These are phyloP conservation scores for Knoxdaviesia capensis DNA, from an alignment of 2,329 filamentous ascomycete species.

Conservation along the genomic window DNA sequence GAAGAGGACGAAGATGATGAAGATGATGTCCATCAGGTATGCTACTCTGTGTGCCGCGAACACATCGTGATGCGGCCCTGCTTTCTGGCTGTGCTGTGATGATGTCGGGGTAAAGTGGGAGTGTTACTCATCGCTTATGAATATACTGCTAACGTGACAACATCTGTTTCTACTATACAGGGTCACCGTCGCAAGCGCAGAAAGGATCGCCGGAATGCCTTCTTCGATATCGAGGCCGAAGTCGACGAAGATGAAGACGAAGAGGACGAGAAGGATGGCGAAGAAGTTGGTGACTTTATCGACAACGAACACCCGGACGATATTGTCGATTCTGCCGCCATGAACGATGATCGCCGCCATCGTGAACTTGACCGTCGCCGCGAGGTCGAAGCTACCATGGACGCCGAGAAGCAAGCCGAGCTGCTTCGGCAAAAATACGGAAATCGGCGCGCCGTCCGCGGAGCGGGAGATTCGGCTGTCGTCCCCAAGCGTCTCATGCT, in stretches of 20 bases:
- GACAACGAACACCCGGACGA: conserved; percentile 85
- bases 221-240: conserved; percentile 96
- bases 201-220: conserved; percentile 56
- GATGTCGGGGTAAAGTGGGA: too few species aligned
- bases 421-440: conserved; percentile 77
- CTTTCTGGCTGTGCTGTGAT: too few species aligned
- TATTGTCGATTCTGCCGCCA: conserved; percentile 55
- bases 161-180: conserved; percentile 12
- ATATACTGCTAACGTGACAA: too few species aligned
- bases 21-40: conserved; percentile 46
- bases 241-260: conserved; percentile 83
- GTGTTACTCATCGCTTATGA: too few species aligned
- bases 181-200: conserved; percentile 63
- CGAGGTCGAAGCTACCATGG: conserved; percentile 70
- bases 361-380: conserved; percentile 84
- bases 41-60: not conserved
- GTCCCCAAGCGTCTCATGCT: conserved; percentile 74
- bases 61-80: too few species aligned
- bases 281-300: conserved; percentile 67
- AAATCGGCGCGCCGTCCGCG: conserved; percentile 46
- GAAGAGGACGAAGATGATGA: conserved; percentile 23
- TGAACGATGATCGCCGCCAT: conserved; percentile 81
- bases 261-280: conserved; percentile 76
- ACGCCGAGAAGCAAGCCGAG: conserved; percentile 84
- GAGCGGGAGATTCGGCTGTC: conserved; percentile 48